Evolutionary conservation across 78 protist genomes (phyloP).

Genomic region (Polysphondylium violaceum): DNA sequence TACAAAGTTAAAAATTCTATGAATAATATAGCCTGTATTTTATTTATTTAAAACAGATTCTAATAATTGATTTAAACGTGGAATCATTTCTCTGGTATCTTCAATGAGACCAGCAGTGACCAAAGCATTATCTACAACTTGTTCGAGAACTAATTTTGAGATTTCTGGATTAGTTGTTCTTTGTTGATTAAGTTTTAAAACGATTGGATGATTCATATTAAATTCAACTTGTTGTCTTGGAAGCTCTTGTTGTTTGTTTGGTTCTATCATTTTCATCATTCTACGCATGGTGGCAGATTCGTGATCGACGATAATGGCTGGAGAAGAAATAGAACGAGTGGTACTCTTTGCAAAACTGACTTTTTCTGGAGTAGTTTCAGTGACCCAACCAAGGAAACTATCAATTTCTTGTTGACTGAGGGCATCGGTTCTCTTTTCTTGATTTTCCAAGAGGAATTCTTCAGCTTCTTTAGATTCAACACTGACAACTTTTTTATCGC

Average conservation of each 20-base stretch:
- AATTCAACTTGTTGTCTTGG: slow-evolving; percentile 86
- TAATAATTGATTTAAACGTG: slow-evolving; percentile 73
- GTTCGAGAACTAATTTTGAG: slow-evolving; percentile 84
- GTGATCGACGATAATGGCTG: slow-evolving; percentile 69
- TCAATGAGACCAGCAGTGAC: slow-evolving; percentile 94
- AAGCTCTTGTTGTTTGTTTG: slow-evolving; percentile 25
- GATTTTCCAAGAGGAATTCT: slow-evolving; percentile 16
- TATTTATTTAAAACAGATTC: slow-evolving; percentile 54
- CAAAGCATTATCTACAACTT: slow-evolving; percentile 92
- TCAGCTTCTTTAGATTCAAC: slow-evolving; percentile 79
- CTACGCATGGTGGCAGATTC: slow-evolving; percentile 81
- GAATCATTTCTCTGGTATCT: slow-evolving; percentile 89
- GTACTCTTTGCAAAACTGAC: slow-evolving; percentile 34
- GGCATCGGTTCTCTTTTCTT: slow-evolving; percentile 12
- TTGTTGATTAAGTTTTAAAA: slow-evolving; percentile 51
- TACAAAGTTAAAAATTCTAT: too few relatives aligned
- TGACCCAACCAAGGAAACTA: slow-evolving; percentile 38
- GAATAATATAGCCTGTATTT: not conserved
- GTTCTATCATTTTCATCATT: slow-evolving; percentile 85
- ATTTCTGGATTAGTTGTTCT: slow-evolving; percentile 19
- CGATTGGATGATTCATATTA: slow-evolving; percentile 90
- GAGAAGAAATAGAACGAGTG: slow-evolving; percentile 57
- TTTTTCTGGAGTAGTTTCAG: slow-evolving; percentile 14
- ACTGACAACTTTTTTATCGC: slow-evolving; percentile 77
- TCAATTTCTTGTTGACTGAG: slow-evolving; percentile 31